These are phyloP conservation scores for Cladosporium sp. DNA, from an alignment of 2,329 filamentous ascomycete species.

Conservation along the genomic window DNA sequence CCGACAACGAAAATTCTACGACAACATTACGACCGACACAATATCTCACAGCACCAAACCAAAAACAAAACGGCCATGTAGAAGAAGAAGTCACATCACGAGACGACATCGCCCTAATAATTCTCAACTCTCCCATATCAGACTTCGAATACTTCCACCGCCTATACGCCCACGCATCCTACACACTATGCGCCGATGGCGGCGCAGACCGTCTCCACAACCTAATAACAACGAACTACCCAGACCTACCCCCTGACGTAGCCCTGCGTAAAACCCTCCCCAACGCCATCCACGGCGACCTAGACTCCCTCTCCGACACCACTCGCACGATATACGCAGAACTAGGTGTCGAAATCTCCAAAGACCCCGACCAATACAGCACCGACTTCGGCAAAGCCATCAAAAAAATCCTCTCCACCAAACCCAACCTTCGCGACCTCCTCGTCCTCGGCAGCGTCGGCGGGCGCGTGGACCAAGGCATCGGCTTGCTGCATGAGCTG, in stretches of 20 bases:
- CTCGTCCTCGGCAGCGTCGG: slow-evolving; percentile 82
- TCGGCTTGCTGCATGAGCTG: slow-evolving; percentile 86
- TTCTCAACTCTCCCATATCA: slow-evolving; percentile 64
- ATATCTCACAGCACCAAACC: slow-evolving; percentile 25
- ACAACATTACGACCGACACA: slow-evolving; percentile 27
- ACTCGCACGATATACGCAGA: slow-evolving; percentile 68
- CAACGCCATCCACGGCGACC: slow-evolving; percentile 79
- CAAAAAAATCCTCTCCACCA: slow-evolving; percentile 58
- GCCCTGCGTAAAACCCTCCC: slow-evolving; percentile 37
- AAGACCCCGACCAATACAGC: slow-evolving; percentile 77
- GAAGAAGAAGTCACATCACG: slow-evolving; percentile 1
- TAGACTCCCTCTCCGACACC: slow-evolving; percentile 74
- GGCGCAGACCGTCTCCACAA: slow-evolving; percentile 77
- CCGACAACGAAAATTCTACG: background rate
- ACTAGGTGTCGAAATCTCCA: slow-evolving; percentile 62
- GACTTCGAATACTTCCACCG: slow-evolving; percentile 53
- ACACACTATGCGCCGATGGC: slow-evolving; percentile 83
- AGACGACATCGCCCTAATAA: slow-evolving; percentile 49
- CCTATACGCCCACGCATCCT: slow-evolving; percentile 57
- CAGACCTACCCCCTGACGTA: slow-evolving; percentile 23
- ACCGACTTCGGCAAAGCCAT: slow-evolving; percentile 88
- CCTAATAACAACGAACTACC: slow-evolving; percentile 41
- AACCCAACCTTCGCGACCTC: slow-evolving; percentile 48
- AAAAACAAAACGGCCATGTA: slow-evolving; percentile 11
- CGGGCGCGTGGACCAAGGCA: slow-evolving; percentile 87